Conservation (phyloP, 75 land plant species). For the Cryptomeria japonica region DNA sequence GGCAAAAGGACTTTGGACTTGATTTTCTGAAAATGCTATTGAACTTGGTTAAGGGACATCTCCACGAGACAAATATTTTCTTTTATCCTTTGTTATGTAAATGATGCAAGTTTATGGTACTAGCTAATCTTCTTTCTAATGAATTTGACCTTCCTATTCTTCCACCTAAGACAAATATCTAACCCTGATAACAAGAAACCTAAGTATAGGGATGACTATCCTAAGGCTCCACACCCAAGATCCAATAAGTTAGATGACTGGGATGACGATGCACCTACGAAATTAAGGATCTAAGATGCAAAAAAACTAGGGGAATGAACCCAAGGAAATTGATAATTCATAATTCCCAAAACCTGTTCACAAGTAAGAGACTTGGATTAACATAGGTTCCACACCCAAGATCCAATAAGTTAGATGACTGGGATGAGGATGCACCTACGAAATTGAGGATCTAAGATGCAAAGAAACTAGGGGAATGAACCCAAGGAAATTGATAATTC, state of each 20-base stretch:
- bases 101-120: neutral
- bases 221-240: slow-evolving; percentile 35
- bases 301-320: no score
- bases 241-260: slow-evolving; percentile 34
- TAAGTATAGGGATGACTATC: slow-evolving; percentile 34
- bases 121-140: neutral
- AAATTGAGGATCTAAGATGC: slow-evolving; percentile 45
- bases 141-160: slow-evolving; percentile 37
- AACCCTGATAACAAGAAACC: slow-evolving; percentile 47
- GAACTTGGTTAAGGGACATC: neutral
- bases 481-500: slow-evolving; percentile 28
- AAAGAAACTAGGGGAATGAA: no score
- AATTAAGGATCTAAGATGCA: slow-evolving; percentile 41
- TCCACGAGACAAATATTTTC: neutral
- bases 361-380: neutral
- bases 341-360: slow-evolving; percentile 79
- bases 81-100: neutral
- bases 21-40: neutral
- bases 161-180: slow-evolving; percentile 40
- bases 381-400: slow-evolving; percentile 31
- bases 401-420: slow-evolving; percentile 32
- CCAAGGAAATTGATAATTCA: slow-evolving; percentile 29
- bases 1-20: neutral
- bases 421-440: slow-evolving; percentile 43
- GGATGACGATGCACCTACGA: slow-evolving; percentile 43